These are phyloP conservation scores for Ceratocystiopsis minuta DNA, from an alignment of 2,329 filamentous ascomycete species.

Conservation along the genomic window DNA sequence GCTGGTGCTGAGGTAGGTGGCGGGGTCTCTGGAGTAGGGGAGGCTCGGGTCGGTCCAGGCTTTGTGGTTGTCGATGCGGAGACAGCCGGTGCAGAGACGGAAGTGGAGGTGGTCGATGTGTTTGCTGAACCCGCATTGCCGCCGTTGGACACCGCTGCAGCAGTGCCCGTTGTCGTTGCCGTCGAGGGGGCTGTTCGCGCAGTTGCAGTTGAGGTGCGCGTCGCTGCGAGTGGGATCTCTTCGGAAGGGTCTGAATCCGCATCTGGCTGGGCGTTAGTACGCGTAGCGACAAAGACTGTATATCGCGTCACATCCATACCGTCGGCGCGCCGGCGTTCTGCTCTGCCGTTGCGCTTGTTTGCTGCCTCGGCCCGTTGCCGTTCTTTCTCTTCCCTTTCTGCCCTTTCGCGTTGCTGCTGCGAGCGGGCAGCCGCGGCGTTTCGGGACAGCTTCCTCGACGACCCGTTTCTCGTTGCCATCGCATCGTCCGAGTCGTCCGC, in stretches of 20 bases:
- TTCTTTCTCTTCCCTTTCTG: conserved; percentile 58
- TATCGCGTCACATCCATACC: conserved; percentile 35
- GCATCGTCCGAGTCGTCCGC: conserved; percentile 60
- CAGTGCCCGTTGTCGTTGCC: no score
- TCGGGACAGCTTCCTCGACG: conserved; percentile 38
- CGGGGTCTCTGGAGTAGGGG: conserved; percentile 25
- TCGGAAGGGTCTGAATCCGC: conserved; percentile 57
- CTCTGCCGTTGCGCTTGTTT: conserved; percentile 63
- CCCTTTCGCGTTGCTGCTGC: conserved; percentile 36
- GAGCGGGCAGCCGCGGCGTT: conserved; percentile 20
- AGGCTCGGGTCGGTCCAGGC: no score
- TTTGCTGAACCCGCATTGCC: conserved; percentile 10
- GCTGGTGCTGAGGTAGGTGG: conserved; percentile 22
- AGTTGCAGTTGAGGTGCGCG: no score
- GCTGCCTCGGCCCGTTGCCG: conserved; percentile 54
- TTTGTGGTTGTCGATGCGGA: conserved; percentile 6
- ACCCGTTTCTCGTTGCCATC: conserved; percentile 27
- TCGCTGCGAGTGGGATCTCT: conserved; percentile 37
- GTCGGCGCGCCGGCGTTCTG: conserved; percentile 64
- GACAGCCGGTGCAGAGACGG: conserved; percentile 3
- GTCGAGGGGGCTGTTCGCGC: no score
- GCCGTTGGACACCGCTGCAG: conserved; percentile 14
- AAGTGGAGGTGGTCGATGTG: conserved; percentile 1
- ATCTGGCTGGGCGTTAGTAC: conserved; percentile 5
- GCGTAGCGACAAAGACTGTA: no score